Base-by-base conservation (phyloP, 2,329 filamentous ascomycete species). In the Epicoccum nigrum region DNA sequence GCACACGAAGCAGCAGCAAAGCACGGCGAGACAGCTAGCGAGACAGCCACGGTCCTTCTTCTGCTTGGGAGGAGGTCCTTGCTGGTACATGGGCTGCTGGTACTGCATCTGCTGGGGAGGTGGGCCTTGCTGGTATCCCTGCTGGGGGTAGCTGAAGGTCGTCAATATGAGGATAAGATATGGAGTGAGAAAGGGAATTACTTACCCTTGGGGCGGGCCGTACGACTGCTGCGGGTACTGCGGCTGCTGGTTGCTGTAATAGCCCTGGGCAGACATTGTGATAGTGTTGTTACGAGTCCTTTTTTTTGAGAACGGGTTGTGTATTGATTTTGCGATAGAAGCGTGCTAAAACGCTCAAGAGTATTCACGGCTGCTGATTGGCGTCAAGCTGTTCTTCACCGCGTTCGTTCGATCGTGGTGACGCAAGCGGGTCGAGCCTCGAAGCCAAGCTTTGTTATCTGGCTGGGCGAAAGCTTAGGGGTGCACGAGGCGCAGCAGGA, bases 1-100 rank as follows among this genome's bases (percentile, higher is more conserved):
- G 62, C 82, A 85, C 21, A 86, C 76, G 71, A 83, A 86, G 65
- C 83, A 86, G 68, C 84, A 87, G 74, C 83, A 86, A 30, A 86
- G 54, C 4, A 64, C 60, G 3, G 70, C 70, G 39, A 72, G 37
- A 58, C 68, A 68, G 37, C 35, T 13, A 4, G 20, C 23, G 43
- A 72, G 53, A 48, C 68, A 71, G 7, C 68, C 67, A 12, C 68
- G 30, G 25, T 70, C 76, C 63, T 79, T 79, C 65, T 79, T 77
- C 63, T 78, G 69, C 55, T 74, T 72, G 40, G 76, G 74, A 20
- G 75, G 75, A 4, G 78, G 78, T 17, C 74, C 76, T 60, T 81
- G 79, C 62, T 82, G 80, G 62, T 81, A 80, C 40, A 40, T 40
- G 4, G 40, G 47, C 21, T 34, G 47, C 33, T 50, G 39, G 40